phyloP scores from a whole-genome alignment of 1,284 basidiomycete genomes.

The Papiliotrema laurentii region DNA sequence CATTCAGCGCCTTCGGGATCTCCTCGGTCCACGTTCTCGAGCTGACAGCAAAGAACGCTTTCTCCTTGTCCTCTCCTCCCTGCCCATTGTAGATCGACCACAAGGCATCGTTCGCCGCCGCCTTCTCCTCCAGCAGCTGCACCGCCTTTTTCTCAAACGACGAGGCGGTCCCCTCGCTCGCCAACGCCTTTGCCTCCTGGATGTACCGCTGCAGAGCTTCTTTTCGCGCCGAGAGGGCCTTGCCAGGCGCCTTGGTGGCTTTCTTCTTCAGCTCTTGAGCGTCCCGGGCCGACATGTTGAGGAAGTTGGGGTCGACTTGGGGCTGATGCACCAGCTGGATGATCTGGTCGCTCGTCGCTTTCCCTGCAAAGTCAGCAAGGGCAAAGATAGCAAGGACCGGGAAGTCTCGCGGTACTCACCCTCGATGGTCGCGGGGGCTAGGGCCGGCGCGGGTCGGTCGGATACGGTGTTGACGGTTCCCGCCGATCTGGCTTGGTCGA shows the following conservation, averaged over 20 bases:
- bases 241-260: constrained; percentile 38
- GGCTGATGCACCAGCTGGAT: constrained; percentile 62
- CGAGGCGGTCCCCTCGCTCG: constrained; percentile 47
- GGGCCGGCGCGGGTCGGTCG: constrained; percentile 64
- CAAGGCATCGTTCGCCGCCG: constrained; percentile 40
- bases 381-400: too few relatives aligned
- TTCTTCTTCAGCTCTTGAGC: constrained; percentile 41
- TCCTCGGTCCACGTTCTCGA: constrained; percentile 51
- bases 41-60: constrained; percentile 46
- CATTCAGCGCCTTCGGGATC: constrained; percentile 51
- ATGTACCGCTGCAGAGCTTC: constrained; percentile 58
- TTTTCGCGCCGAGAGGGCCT: constrained; percentile 53
- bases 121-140: constrained; percentile 48
- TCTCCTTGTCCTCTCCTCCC: constrained; percentile 25
- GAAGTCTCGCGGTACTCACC: constrained; percentile 45
- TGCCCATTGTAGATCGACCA: constrained; percentile 43
- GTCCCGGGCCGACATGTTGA: constrained; percentile 44
- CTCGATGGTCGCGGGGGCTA: constrained; percentile 75
- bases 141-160: constrained; percentile 39
- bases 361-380: too few relatives aligned
- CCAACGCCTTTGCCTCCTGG: constrained; percentile 50
- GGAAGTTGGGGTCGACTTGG: constrained; percentile 51
- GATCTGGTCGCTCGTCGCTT: constrained; percentile 56
- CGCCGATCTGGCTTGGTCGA: constrained; percentile 71
- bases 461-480: constrained; percentile 59